Base-by-base conservation (phyloP, 2,329 filamentous ascomycete species). In the Graphilbum sp. region DNA sequence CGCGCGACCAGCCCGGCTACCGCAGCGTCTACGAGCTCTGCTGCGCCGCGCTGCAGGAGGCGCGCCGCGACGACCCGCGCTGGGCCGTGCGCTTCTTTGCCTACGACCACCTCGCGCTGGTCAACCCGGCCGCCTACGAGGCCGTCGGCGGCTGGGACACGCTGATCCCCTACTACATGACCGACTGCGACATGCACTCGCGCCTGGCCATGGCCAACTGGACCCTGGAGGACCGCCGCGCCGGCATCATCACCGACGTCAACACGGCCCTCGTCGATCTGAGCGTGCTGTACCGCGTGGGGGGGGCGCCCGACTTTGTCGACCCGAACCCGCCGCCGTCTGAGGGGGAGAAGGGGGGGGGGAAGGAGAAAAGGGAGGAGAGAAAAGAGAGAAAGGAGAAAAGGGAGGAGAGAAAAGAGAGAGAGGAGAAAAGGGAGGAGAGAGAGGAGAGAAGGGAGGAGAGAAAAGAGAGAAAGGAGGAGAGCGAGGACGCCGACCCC, bases 31-130 rank as follows among this genome's bases (percentile, higher is more conserved):
- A 37, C 38, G 20, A 40, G 15, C 38, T 34, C 9, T 37, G 34
- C 49, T 58, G 56, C 45, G 56, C 55, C 4, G 44, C 63, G 3
- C 65, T 65, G 47, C 54, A 56, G 36, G 52, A 61, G 4, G 54
- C 54, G 13, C 54, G 56, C 37, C 52, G 62, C 1, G 52, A 17
- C 3, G 53, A 56, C 10, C 38, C 55, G 1, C 51, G 54, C 37
- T 75, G 69, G 70, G 68, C 55, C 0, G 51, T 63, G 36, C 59
- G 61, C n/a, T 69, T 71, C 51, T 75, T 72, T 49, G 59, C 66
- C 12, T 75, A 73, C 52, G 70, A 75, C 48, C 64, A 67, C 44
- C 56, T 76, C 3, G 61, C 68, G 2, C 55, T 74, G 2, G 66
- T 75, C 32, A 74, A 75, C 46, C 64, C 64, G 11, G 55, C 51